Conservation (phyloP, 2,329 filamentous ascomycete genomes). For the Aureobasidium sp. region DNA sequence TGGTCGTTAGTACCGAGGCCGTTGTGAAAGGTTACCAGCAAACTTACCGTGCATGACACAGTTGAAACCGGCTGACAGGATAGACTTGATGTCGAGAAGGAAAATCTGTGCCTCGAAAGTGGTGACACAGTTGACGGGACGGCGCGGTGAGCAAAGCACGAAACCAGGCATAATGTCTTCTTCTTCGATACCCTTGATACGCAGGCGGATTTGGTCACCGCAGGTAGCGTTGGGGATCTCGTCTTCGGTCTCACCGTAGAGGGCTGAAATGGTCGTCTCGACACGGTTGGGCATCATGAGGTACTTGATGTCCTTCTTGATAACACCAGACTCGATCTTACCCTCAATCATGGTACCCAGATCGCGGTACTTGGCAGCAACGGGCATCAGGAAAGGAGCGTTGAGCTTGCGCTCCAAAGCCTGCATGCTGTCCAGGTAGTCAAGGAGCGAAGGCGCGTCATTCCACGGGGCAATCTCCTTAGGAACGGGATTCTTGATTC, state of each 20-base stretch:
- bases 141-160: slow-evolving; percentile 90
- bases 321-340: slow-evolving; percentile 88
- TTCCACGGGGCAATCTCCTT: slow-evolving; percentile 75
- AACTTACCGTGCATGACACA: slow-evolving; percentile 69
- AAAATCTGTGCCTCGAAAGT: slow-evolving; percentile 95
- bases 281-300: slow-evolving; percentile 96
- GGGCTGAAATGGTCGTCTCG: slow-evolving; percentile 68
- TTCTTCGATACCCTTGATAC: slow-evolving; percentile 91
- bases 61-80: slow-evolving; percentile 91
- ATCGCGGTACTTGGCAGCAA: slow-evolving; percentile 93
- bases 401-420: slow-evolving; percentile 92
- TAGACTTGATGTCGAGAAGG: slow-evolving; percentile 88
- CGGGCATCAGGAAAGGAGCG: slow-evolving; percentile 98
- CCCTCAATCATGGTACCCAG: slow-evolving; percentile 97
- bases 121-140: slow-evolving; percentile 82
- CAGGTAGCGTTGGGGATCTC: slow-evolving; percentile 76
- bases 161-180: slow-evolving; percentile 95
- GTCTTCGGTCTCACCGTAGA: slow-evolving; percentile 95
- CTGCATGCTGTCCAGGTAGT: slow-evolving; percentile 91
- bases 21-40: background rate
- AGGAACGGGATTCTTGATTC: slow-evolving; percentile 83
- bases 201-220: slow-evolving; percentile 89
- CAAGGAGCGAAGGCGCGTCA: slow-evolving; percentile 80
- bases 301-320: slow-evolving; percentile 81
- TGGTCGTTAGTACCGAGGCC: background rate